Conservation (phyloP, 768 basidiomycete genomes). For the Hypholoma sublateritium region DNA sequence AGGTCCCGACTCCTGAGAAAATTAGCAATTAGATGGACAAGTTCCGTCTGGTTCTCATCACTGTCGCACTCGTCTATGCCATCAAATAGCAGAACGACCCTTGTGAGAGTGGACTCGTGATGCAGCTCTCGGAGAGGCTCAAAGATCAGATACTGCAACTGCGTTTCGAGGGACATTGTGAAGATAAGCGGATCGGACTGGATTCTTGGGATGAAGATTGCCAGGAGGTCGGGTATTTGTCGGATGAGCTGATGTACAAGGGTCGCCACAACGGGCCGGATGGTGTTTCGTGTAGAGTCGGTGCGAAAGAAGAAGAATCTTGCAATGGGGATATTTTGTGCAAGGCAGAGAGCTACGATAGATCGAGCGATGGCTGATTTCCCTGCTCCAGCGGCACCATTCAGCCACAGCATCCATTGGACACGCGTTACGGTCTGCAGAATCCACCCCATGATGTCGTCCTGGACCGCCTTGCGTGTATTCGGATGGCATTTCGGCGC, state of each 20-base stretch:
- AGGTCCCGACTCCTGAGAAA: neutral
- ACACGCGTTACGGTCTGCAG: neutral
- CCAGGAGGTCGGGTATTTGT: constrained; percentile 5
- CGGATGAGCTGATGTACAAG: constrained; percentile 25
- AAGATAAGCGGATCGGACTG: neutral
- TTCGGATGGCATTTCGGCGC: neutral
- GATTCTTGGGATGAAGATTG: constrained; percentile 5
- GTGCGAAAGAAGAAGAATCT: constrained; percentile 35
- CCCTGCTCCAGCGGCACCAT: constrained; percentile 21
- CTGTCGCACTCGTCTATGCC: constrained; percentile 24
- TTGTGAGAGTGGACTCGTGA: neutral
- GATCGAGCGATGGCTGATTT: constrained; percentile 25
- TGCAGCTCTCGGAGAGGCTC: neutral
- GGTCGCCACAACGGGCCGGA: constrained; percentile 26
- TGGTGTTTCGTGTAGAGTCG: constrained; percentile 23
- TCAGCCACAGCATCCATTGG: constrained; percentile 15
- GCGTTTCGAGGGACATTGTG: neutral
- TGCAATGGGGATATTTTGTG: constrained; percentile 16
- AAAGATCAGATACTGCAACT: neutral
- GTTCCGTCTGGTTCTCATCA: neutral
- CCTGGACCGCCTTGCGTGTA: neutral
- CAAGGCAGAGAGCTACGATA: constrained; percentile 19
- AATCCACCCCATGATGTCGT: neutral
- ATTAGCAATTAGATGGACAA: neutral
- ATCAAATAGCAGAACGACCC: constrained; percentile 15